phyloP scores from a whole-genome alignment of 768 basidiomycete genomes.

The Symmetrospora coprosmae region DNA sequence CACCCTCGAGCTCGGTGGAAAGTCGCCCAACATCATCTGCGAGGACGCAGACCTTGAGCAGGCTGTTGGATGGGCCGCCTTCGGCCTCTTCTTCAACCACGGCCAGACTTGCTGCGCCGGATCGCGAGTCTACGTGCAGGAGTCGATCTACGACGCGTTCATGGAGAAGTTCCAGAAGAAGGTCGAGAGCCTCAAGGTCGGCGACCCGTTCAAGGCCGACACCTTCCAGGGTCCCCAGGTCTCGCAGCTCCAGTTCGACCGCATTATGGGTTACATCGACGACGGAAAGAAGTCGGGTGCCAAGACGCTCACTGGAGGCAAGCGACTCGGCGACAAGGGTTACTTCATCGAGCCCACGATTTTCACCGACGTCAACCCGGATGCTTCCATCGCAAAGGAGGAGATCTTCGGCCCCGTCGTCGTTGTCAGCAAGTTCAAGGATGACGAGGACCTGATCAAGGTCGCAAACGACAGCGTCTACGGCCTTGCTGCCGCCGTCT shows the following conservation, averaged over 20 bases:
- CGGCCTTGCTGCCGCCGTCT: conserved; percentile 64
- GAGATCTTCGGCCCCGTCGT: conserved; percentile 45
- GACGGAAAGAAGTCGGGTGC: conserved; percentile 61
- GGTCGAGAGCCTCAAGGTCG: conserved; percentile 46
- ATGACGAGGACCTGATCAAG: conserved; percentile 33
- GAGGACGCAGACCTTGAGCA: conserved; percentile 34
- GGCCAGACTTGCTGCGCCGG: conserved; percentile 43
- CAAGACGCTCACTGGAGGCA: conserved; percentile 51
- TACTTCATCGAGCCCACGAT: conserved; percentile 39
- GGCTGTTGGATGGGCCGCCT: conserved; percentile 39
- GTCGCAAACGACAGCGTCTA: conserved; percentile 59
- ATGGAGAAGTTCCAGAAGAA: conserved; percentile 47
- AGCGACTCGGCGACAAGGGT: conserved; percentile 47
- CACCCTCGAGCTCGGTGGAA: conserved; percentile 54
- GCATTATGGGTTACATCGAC: conserved; percentile 63
- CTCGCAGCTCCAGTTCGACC: conserved; percentile 54
- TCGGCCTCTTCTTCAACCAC: conserved; percentile 58
- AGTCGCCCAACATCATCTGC: conserved; percentile 46
- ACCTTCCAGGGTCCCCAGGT: conserved; percentile 64
- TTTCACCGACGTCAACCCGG: conserved; percentile 51
- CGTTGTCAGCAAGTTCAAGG: conserved; percentile 60
- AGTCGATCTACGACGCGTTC: conserved; percentile 64
- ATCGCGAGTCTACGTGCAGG: conserved; percentile 59
- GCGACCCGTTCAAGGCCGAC: conserved; percentile 52
- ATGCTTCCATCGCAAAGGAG: conserved; percentile 57